A percentile compares a stretch with the other conserved stretches of the same genome.
Evolutionary conservation across 1,284 basidiomycete genomes (phyloP).

Genomic region (Irpex lacteus): DNA sequence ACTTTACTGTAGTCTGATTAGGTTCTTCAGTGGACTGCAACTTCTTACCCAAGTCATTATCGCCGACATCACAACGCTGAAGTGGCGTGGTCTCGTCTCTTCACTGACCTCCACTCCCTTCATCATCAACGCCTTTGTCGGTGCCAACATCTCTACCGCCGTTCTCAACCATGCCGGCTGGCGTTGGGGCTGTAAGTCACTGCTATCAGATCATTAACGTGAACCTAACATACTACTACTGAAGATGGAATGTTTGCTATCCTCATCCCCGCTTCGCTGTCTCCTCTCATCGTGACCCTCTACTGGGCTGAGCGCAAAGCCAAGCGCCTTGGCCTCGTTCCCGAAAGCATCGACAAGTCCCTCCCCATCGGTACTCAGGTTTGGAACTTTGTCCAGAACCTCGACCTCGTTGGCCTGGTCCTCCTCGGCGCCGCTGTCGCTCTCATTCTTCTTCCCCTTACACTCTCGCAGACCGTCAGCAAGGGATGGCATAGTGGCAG

Average conservation of each 20-base stretch:
- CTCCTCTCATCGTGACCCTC: conserved; percentile 62
- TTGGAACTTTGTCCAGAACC: conserved; percentile 37
- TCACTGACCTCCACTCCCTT: conserved; percentile 67
- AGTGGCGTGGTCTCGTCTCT: conserved; percentile 75
- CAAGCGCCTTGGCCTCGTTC: conserved; percentile 46
- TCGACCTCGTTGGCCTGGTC: conserved; percentile 61
- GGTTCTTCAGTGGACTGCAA: conserved; percentile 53
- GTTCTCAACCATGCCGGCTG: conserved; percentile 58
- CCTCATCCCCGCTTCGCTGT: conserved; percentile 51
- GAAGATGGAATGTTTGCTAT: conserved; percentile 70
- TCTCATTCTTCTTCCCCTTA: conserved; percentile 60
- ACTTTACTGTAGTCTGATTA: neutral
- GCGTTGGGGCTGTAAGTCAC: conserved; percentile 66
- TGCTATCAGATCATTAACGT: neutral
- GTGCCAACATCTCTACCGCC: conserved; percentile 63
- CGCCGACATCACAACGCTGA: conserved; percentile 77
- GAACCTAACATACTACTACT: conserved; percentile 12
- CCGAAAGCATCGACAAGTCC: neutral
- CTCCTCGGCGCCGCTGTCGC: conserved; percentile 51
- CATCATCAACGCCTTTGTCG: conserved; percentile 67
- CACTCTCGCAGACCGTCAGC: conserved; percentile 40
- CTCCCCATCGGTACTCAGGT: conserved; percentile 21
- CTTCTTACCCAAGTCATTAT: conserved; percentile 74
- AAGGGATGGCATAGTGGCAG: conserved; percentile 41
- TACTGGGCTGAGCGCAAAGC: conserved; percentile 72